Base-by-base conservation (phyloP, 1,139 yeast species). In the Diutina pseudorugosa region DNA sequence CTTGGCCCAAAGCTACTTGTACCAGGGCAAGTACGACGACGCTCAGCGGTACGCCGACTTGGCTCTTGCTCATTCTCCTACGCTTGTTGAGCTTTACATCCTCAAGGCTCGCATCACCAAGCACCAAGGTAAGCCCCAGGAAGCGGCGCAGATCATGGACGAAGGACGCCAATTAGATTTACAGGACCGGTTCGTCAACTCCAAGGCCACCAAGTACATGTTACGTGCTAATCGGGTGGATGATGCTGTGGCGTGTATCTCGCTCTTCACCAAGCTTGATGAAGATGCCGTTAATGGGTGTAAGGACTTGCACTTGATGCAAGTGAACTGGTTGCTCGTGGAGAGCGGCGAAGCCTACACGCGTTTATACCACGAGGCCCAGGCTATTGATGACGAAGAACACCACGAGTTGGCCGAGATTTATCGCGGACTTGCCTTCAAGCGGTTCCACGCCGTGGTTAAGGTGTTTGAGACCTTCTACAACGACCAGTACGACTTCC, bases 401-500 rank as follows among this genome's bases (percentile, higher is more conserved):
- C 62, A 60, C 57, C 58, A 49, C 19, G 74, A 72, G 44, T 16
- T 23, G 40, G 64, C 69, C 21, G 72, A 71, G 20, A 72, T 73
- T 51, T 76, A 73, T 60, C 72, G 76, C 55, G 96, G 95, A 0
- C 70, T 93, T 59, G 82, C 97, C 0, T 69, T 90, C 58, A 94
- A 94, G 67, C 78, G 98, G 61, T 89, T 77, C 63, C 67, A 72
- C 43, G 83, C 90, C 0, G 76, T 90, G 40, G 71, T 82, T 52
- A 80, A 82, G 56, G 77, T 85, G 33, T 89, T 83, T 67, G 76
- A 80, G 51, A 86, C 81, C 54, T 89, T 83, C 67, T 79, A 73
- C 63, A 80, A 80, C 56, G 98, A 94, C 63, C 97, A 93, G 68
- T 79, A 85, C 60, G 99, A 93, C 65, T 93, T 93, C 82, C 98